Percentiles rank a stretch among this genome's conserved stretches.
Conservation (phyloP, 306 rosid genomes). For the Ormosia emarginata region DNA sequence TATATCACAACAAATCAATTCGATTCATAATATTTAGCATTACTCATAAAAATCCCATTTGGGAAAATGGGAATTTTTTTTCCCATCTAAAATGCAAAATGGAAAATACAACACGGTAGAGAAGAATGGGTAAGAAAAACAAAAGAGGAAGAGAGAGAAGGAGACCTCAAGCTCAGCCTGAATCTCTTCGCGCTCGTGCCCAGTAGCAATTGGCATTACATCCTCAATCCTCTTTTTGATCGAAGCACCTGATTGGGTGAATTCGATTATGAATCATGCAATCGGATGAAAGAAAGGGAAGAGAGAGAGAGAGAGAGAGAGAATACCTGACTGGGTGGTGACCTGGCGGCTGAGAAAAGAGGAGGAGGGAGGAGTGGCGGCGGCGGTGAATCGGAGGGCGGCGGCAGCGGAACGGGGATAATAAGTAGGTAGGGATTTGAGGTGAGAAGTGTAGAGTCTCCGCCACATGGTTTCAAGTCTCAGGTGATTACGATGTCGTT, state of each 20-base stretch:
- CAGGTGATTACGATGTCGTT: conserved; percentile 15
- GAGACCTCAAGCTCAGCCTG: conserved; percentile 74
- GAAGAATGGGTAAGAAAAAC: neutral
- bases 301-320: neutral
- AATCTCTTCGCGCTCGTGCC: conserved; percentile 95
- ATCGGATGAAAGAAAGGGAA: neutral
- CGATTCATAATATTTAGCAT: neutral
- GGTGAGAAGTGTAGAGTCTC: conserved; percentile 62
- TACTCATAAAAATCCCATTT: neutral
- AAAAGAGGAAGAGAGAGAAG: neutral
- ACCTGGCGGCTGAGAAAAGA: neutral
- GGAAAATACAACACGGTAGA: neutral
- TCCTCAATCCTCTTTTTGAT: conserved; percentile 75
- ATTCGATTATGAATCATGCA: neutral
- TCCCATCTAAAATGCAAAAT: neutral
- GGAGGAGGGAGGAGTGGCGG: neutral
- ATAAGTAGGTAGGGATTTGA: conserved; percentile 56
- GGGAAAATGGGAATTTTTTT: neutral
- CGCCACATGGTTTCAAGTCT: conserved; percentile 65
- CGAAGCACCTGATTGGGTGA: conserved; percentile 11
- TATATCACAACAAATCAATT: neutral
- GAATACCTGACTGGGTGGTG: conserved; percentile 30
- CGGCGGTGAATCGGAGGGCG: neutral
- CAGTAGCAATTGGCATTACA: conserved; percentile 87
- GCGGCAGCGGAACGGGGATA: conserved; percentile 38